These are phyloP conservation scores for Oryza nivara DNA, from an alignment of 176 grass and related monocot species.

Conservation along the genomic window DNA sequence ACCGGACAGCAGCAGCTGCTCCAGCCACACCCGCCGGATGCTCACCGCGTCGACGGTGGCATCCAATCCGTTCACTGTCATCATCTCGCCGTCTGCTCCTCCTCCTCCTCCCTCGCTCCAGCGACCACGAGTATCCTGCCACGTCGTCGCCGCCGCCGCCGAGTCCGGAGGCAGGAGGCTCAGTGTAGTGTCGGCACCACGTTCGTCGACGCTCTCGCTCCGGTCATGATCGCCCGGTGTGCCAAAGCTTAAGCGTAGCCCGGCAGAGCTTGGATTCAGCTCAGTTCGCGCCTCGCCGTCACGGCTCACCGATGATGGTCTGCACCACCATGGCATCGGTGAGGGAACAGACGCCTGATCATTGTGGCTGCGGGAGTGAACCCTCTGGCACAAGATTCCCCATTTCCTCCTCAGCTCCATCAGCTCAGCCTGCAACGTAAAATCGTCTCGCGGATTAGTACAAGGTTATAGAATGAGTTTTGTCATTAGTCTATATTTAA, in stretches of 20 bases:
- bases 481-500: no score
- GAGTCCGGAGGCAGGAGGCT: conserved; percentile 52
- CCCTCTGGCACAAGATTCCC: conserved; percentile 56
- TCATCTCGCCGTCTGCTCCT: conserved; percentile 19
- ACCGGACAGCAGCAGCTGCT: conserved; percentile 7
- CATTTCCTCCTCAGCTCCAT: conserved; percentile 68
- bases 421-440: conserved; percentile 47
- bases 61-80: neutral
- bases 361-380: conserved; percentile 44
- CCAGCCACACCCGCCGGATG: conserved; percentile 10
- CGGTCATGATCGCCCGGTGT: neutral
- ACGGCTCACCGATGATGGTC: neutral
- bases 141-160: neutral
- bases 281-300: conserved; percentile 4
- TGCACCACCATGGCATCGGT: conserved; percentile 27
- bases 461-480: no score
- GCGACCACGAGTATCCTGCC: neutral
- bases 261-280: conserved; percentile 18
- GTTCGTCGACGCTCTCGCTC: neutral
- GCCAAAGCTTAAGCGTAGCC: conserved; percentile 4
- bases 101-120: neutral
- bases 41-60: neutral
- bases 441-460: neutral
- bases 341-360: neutral
- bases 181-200: conserved; percentile 18